Conservation (phyloP, 202 grass and related monocot species). For the Dendrocalamus latiflorus region DNA sequence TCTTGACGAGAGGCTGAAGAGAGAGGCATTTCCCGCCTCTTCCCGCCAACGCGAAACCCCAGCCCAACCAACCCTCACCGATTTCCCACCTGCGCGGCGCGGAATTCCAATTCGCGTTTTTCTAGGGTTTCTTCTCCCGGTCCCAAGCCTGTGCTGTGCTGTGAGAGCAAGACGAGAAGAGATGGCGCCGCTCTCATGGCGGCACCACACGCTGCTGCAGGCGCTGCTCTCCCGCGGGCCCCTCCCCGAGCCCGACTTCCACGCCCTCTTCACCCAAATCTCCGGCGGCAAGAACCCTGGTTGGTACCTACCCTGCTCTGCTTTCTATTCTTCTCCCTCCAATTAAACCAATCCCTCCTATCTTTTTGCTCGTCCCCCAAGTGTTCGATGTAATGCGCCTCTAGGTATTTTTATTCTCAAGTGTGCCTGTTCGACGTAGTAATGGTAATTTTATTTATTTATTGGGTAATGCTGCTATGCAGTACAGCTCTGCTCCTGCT, state of each 20-base stretch:
- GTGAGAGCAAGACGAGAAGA: background rate
- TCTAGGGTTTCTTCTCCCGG: no score
- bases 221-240: constrained; percentile 70
- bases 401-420: background rate
- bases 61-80: no score
- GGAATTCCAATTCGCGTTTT: no score
- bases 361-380: background rate
- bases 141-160: no score
- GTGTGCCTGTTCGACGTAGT: background rate
- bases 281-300: constrained; percentile 67
- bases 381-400: background rate
- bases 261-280: constrained; percentile 50
- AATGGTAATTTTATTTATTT: background rate
- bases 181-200: constrained; percentile 56
- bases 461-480: background rate
- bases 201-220: constrained; percentile 73
- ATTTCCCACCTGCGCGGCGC: no score
- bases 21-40: no score
- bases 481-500: background rate
- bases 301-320: background rate
- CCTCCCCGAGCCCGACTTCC: constrained; percentile 52
- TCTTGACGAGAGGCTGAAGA: no score
- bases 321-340: background rate
- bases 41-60: no score
- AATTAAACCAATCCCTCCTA: background rate